Percentiles rank a stretch among this genome's conserved stretches.
phyloP scores from a whole-genome alignment of 352 stramenopile genomes.

The Globisporangium sylvaticum region DNA sequence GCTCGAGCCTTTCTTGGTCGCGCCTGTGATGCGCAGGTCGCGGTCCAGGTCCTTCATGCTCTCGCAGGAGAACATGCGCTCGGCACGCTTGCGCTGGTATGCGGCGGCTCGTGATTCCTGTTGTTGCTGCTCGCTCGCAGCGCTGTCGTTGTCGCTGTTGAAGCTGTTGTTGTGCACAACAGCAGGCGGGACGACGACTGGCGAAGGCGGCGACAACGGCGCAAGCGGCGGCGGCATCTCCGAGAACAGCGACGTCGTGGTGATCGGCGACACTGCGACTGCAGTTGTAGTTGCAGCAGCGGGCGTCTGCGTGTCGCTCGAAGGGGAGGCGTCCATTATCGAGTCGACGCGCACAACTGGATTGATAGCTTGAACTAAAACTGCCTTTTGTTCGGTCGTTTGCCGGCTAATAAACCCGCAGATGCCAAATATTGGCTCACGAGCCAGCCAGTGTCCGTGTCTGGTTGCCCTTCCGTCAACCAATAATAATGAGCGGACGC shows the following conservation, averaged over 20 bases:
- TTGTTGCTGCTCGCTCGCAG: neutral
- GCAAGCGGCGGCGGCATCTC: neutral
- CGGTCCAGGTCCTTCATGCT: conserved; percentile 32
- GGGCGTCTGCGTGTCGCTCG: neutral
- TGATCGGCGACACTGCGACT: conserved; percentile 7
- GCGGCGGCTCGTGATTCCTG: conserved; percentile 1
- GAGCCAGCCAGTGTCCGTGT: neutral
- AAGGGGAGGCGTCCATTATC: neutral
- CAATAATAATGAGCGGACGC: neutral
- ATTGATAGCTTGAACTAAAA: neutral
- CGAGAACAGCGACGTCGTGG: neutral
- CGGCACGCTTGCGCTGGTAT: conserved; percentile 17
- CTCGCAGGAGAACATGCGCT: conserved; percentile 21
- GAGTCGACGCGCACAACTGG: neutral
- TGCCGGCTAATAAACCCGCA: neutral
- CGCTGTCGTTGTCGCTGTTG: neutral
- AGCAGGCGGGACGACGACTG: neutral
- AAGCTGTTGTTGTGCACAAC: neutral
- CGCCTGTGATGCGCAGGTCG: conserved; percentile 70
- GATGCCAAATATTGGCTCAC: neutral
- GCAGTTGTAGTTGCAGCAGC: neutral
- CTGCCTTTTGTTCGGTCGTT: neutral
- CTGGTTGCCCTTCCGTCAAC: neutral
- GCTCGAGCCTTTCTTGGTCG: conserved; percentile 53
- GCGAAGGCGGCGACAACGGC: neutral